Conservation (phyloP, 2,329 filamentous ascomycete species). For the Phoma sp. region DNA sequence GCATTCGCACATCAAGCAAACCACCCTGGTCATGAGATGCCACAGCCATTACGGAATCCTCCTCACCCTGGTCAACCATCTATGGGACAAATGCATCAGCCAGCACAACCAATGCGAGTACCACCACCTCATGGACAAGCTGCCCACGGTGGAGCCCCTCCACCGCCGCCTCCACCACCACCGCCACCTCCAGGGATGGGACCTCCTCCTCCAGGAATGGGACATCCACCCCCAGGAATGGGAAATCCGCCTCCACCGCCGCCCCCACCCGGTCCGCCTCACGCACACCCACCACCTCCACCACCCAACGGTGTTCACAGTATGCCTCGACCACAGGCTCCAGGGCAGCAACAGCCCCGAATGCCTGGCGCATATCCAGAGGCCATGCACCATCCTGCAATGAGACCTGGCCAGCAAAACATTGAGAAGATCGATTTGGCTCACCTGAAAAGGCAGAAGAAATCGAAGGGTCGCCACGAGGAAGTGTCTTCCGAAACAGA, state of each 20-base stretch:
- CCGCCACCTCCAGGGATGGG: conserved; percentile 2
- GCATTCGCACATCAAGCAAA: conserved; percentile 3
- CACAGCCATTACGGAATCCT: conserved; percentile 18
- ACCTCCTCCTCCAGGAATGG: neutral
- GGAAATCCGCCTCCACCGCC: neutral
- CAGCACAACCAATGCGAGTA: neutral
- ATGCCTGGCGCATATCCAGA: conserved; percentile 32
- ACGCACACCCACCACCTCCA: too few relatives aligned
- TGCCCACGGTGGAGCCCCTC: neutral
- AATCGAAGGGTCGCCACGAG: conserved; percentile 14
- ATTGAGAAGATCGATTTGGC: conserved; percentile 12
- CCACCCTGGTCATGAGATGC: conserved; percentile 8
- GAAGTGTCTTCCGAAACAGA: conserved; percentile 23
- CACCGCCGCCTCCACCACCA: conserved; percentile 8
- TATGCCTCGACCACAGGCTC: conserved; percentile 16
- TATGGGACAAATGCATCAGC: conserved; percentile 3
- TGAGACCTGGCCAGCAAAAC: conserved; percentile 15
- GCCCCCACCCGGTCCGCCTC: neutral
- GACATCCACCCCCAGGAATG: conserved; percentile 3
- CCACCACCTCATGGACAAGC: conserved; percentile 6
- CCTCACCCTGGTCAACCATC: neutral
- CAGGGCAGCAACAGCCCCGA: conserved; percentile 9
- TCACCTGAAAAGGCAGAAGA: conserved; percentile 25
- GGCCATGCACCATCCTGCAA: conserved; percentile 3
- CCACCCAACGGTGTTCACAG: neutral